A percentile compares a stretch with the other conserved stretches of the same genome.
Evolutionary conservation across 441 rosid genomes (phyloP).

Genomic region (Euphorbia schlechtendalii): DNA sequence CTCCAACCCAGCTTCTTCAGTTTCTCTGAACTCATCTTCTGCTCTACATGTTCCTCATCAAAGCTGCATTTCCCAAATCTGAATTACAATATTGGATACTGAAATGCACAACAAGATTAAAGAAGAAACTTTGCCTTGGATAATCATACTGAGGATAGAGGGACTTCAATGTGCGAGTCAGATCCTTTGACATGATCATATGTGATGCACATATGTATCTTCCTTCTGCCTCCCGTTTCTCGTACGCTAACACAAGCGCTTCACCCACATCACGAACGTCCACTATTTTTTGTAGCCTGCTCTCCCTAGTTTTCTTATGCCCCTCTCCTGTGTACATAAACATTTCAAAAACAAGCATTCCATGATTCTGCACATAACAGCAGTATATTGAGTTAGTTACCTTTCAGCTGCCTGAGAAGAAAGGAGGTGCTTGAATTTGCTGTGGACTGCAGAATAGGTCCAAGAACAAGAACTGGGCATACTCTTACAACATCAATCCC

Average conservation of each 20-base stretch:
- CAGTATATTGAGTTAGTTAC: not conserved
- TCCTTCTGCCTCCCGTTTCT: constrained; percentile 4
- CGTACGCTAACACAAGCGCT: not conserved
- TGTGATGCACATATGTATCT: constrained; percentile 3
- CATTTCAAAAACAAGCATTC: not conserved
- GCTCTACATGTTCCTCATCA: not conserved
- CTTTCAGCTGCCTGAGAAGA: constrained; percentile 32
- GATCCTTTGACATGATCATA: constrained; percentile 6
- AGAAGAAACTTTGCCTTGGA: not conserved
- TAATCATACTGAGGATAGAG: not conserved
- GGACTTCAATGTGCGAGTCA: not conserved
- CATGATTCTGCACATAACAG: too few relatives aligned
- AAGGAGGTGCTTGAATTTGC: constrained; percentile 52
- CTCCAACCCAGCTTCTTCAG: constrained; percentile 9
- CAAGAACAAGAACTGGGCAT: constrained; percentile 31
- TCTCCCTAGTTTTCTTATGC: not conserved
- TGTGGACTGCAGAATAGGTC: constrained; percentile 38
- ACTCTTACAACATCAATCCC: constrained; percentile 60
- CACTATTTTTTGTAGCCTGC: constrained; percentile 5
- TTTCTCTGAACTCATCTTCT: constrained; percentile 11
- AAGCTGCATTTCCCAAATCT: not conserved
- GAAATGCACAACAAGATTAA: not conserved
- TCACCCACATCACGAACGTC: constrained; percentile 7
- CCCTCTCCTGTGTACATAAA: not conserved
- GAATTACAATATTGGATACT: too few relatives aligned